phyloP scores from a whole-genome alignment of 176 grass and related monocot species.

The Hsuehochloa calcarea region DNA sequence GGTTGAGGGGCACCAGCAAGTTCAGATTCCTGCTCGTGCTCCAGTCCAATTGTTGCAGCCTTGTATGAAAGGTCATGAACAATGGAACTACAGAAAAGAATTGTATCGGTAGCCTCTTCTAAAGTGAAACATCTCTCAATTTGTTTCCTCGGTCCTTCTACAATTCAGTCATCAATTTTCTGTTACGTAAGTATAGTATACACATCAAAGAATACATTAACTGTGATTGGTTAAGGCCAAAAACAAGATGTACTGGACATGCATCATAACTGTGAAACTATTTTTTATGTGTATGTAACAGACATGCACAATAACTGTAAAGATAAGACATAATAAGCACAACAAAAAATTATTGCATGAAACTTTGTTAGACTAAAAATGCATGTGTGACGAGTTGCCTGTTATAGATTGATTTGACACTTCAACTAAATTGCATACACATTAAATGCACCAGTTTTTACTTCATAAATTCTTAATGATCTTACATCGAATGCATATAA shows the following conservation, averaged over 20 bases:
- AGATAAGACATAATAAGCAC: neutral
- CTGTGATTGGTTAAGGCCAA: neutral
- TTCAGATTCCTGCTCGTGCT: conserved; percentile 47
- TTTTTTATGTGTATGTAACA: neutral
- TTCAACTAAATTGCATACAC: neutral
- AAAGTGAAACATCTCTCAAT: conserved; percentile 71
- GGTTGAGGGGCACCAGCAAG: conserved; percentile 14
- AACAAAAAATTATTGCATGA: neutral
- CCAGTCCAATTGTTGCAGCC: conserved; percentile 66
- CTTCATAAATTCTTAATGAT: neutral
- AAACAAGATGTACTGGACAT: neutral
- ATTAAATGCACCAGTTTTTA: neutral
- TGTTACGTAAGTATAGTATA: conserved; percentile 21
- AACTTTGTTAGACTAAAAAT: neutral
- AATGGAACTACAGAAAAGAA: conserved; percentile 86
- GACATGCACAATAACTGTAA: neutral
- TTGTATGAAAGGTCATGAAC: conserved; percentile 74
- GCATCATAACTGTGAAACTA: neutral
- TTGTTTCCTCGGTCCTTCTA: conserved; percentile 48
- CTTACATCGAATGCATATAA: neutral
- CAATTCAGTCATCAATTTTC: conserved; percentile 20
- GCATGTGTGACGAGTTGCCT: neutral
- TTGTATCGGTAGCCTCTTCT: conserved; percentile 80
- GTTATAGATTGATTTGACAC: neutral
- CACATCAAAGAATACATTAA: conserved; percentile 15